Evolutionary conservation across 768 basidiomycete species (phyloP).

Genomic region (Auricularia heimuer): DNA sequence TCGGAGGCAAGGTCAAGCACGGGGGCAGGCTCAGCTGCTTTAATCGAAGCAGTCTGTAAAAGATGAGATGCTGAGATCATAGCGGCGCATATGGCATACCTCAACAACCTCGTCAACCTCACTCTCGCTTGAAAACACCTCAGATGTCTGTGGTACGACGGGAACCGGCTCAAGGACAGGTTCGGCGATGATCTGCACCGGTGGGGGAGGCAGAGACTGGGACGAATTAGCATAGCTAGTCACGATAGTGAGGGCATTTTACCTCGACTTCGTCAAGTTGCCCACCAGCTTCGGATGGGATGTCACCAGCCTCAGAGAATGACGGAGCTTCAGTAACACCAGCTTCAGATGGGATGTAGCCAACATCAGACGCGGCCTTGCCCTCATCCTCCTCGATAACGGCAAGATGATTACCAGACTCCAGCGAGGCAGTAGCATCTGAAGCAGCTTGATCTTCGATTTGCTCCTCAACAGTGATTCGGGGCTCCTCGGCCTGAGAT

Average conservation of each 20-base stretch:
- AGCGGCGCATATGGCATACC: neutral
- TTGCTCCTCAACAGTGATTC: neutral
- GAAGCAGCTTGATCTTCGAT: neutral
- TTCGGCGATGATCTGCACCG: neutral
- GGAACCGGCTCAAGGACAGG: neutral
- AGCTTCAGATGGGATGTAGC: constrained; percentile 2
- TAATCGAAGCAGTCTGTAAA: neutral
- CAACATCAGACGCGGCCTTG: neutral
- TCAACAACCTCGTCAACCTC: neutral
- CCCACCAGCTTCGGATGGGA: neutral
- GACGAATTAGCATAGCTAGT: neutral
- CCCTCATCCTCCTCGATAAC: neutral
- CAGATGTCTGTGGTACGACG: neutral
- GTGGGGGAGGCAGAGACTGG: neutral
- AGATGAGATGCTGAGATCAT: neutral
- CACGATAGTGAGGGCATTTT: no score
- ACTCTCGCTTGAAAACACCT: neutral
- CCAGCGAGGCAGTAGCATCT: neutral
- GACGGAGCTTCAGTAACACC: neutral
- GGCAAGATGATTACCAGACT: neutral
- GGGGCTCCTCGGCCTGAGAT: neutral
- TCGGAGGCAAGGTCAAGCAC: neutral
- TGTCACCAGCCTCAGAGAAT: neutral
- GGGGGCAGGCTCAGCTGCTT: neutral
- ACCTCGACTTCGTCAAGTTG: no score